These are phyloP conservation scores for Stemphylium beticola DNA, from an alignment of 2,329 filamentous ascomycete genomes.

Conservation along the genomic window DNA sequence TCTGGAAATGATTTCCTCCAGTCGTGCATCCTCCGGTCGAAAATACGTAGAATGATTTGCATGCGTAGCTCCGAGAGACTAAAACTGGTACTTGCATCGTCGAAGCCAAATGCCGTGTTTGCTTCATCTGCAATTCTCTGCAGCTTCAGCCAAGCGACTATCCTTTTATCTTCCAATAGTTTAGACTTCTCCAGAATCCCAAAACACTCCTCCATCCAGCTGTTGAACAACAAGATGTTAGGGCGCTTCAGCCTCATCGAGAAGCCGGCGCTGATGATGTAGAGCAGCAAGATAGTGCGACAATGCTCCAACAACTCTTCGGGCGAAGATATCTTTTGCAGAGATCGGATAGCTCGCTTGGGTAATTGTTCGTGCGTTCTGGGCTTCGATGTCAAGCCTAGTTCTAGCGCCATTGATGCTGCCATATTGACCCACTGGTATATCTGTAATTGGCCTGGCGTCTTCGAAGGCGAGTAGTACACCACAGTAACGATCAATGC, in stretches of 20 bases:
- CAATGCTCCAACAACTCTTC: slow-evolving; percentile 46
- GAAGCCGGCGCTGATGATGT: slow-evolving; percentile 42
- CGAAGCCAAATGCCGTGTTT: slow-evolving; percentile 46
- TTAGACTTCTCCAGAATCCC: slow-evolving; percentile 41
- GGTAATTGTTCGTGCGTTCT: slow-evolving; percentile 48
- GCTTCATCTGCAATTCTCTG: slow-evolving; percentile 48
- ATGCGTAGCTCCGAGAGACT: slow-evolving; percentile 44
- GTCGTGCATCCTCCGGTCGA: slow-evolving; percentile 45
- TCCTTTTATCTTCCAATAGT: slow-evolving; percentile 36
- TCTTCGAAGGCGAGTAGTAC: slow-evolving; percentile 44
- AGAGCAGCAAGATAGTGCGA: slow-evolving; percentile 41
- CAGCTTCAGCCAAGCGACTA: slow-evolving; percentile 40
- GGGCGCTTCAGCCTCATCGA: slow-evolving; percentile 44
- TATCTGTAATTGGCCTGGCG: slow-evolving; percentile 41
- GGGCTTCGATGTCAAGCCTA: slow-evolving; percentile 46
- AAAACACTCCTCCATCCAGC: slow-evolving; percentile 47
- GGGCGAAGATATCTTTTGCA: slow-evolving; percentile 44
- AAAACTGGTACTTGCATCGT: slow-evolving; percentile 48
- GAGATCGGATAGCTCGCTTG: slow-evolving; percentile 38
- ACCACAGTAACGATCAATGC: slow-evolving; percentile 44
- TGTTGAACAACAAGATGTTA: slow-evolving; percentile 44
- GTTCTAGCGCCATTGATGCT: slow-evolving; percentile 44
- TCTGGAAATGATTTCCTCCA: slow-evolving; percentile 42
- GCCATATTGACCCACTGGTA: slow-evolving; percentile 47
- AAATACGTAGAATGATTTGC: slow-evolving; percentile 45